Percentiles rank a stretch among this genome's conserved stretches.
phyloP scores from a whole-genome alignment of 2,329 filamentous ascomycete genomes.

The Ceratocystis harringtonii region DNA sequence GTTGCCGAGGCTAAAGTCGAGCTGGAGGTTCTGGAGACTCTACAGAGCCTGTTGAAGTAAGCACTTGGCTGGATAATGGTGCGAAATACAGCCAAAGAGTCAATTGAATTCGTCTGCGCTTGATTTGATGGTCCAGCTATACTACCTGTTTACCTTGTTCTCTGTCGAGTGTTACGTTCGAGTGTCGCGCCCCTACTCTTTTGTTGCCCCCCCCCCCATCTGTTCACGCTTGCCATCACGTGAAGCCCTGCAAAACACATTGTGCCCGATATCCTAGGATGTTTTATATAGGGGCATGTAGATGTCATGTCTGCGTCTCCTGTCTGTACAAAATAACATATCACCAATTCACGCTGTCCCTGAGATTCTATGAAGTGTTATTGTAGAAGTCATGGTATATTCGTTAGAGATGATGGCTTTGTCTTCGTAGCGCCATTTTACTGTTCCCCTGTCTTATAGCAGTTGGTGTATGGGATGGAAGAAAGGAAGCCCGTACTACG shows the following conservation, averaged over 20 bases:
- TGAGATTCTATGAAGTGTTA: neutral
- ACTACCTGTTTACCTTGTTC: neutral
- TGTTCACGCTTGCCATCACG: neutral
- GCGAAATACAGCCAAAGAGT: neutral
- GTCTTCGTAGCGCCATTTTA: neutral
- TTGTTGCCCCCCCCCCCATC: neutral
- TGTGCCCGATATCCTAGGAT: neutral
- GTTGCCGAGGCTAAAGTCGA: slow-evolving; percentile 99
- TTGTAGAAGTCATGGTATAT: neutral
- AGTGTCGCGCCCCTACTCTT: neutral
- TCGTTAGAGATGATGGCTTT: neutral
- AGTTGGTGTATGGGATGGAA: neutral
- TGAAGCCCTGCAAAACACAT: neutral
- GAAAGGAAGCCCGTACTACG: neutral
- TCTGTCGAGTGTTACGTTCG: neutral
- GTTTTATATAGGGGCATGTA: neutral
- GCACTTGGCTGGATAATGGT: neutral
- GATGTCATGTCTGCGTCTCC: neutral
- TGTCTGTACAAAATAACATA: slow-evolving; percentile 14
- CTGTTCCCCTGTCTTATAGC: neutral
- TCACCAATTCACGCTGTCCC: neutral
- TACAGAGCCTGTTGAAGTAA: slow-evolving; percentile 19
- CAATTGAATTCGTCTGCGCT: neutral
- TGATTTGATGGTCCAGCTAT: neutral
- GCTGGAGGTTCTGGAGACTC: slow-evolving; percentile 46